Base-by-base conservation (phyloP, 768 basidiomycete genomes). In the Pulveroboletus ravenelii region DNA sequence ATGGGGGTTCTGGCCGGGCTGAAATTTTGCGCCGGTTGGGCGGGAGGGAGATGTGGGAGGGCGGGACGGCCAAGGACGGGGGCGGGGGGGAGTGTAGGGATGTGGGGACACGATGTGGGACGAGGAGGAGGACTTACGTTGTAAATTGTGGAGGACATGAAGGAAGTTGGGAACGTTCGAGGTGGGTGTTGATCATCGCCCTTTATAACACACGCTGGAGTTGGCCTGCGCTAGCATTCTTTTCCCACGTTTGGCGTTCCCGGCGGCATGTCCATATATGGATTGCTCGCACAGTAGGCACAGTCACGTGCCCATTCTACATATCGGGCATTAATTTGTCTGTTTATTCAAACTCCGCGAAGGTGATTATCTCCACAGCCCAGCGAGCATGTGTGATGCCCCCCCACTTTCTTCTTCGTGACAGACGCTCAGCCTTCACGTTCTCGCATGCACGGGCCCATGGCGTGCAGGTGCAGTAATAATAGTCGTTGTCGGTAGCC, bases 81-180 rank as follows among this genome's bases (percentile, higher is more conserved):
- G 8, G 18, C 14, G 7, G 31, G 10, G 4, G 32, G 5, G n/a
- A 29, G 34, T 34, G 15, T n/a, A n/a, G n/a, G 50, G 39, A 14
- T 13, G 20, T 4, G 20, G 20, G 9, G 40, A 36, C n/a, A n/a
- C 0, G 50, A 14, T 29, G 15, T 0, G 31, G 20, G 13, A 15
- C 6, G 30, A 39, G 10, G 30, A 15, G 13, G 40, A 10, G 47
- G 55, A 69, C 68, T 69, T 54, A 69, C 68, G 48, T 69, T 69
- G 64, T 69, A 69, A 50, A 69, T 69, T 54, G 68, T 70, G 57
- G 68, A 70, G 55, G 68, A 70, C 68, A 69, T 69, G 67, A 34
- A 52, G 56, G 67, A 45, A 25, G 63, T 69, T 69, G 69, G 68
- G 66, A 68, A 70, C 62, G 66, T 58, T 62, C 66, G 55, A 62